Base-by-base conservation (phyloP, 2,329 filamentous ascomycete genomes). In the Myriosclerotinia scirpicola region DNA sequence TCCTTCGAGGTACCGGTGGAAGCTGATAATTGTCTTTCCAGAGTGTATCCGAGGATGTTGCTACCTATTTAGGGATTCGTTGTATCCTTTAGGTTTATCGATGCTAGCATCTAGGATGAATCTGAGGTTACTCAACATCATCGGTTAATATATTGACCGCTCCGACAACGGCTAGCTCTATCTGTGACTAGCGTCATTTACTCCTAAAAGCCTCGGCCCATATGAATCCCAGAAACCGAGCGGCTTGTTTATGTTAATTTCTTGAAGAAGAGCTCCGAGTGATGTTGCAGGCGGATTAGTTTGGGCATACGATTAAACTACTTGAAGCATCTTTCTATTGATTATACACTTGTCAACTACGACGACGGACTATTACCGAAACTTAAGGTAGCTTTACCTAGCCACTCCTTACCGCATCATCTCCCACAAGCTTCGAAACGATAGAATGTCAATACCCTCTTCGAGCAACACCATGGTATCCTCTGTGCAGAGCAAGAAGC, bases 401-500 rank as follows among this genome's bases (percentile, higher is more conserved):
- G 58, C 58, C 38, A 38, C 34, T 22, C 44, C 34, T 20, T 60
- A 60, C 42, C 58, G 20, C 46, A n/a, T 22, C 30, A 58, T 44
- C 40, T 26, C 50, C n/a, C n/a, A 60, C 58, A 42, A 50, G 15
- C 14, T 50, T n/a, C n/a, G n/a, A 26, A 50, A 22, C 22, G 22
- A 34, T n/a, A 65, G 17, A 22, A 65, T 65, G 63, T 59, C 63
- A 36, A 59, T 58, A 40, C 17, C 17, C 15, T 38, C 40, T 26
- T 54, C 61, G 20, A 52, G n/a, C 54, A 52, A 30, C 20, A 9
- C 54, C 20, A 65, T 65, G 54, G 42, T 34, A 36, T n/a, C 42
- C 14, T 40, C 34, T 11, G 22, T 40, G 30, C 54, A 65, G n/a
- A 65, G 44, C 12, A 71, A 77, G 72, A 82, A 79, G 74, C 80